Evolutionary conservation across 2,329 filamentous ascomycete genomes (phyloP).

Genomic region (Blastomyces parvus): DNA sequence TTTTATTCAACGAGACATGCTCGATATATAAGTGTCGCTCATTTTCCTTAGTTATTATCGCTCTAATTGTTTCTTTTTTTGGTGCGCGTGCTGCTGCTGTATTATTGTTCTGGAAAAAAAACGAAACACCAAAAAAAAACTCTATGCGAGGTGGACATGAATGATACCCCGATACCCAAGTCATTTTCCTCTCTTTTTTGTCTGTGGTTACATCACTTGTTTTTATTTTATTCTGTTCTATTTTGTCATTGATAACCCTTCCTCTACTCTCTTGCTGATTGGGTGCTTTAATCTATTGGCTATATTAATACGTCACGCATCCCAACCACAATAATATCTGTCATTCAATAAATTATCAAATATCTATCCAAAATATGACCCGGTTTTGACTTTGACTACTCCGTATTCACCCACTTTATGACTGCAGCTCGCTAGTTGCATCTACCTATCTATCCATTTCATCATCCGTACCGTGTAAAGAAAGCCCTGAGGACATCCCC

Average conservation of each 20-base stretch:
- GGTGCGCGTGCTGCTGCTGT: slow-evolving; percentile 3
- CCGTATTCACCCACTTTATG: too few relatives aligned
- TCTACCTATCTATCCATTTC: too few relatives aligned
- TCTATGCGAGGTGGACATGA: slow-evolving; percentile 16
- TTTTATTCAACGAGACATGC: neutral
- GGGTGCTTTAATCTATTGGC: neutral
- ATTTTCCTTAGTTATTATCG: neutral
- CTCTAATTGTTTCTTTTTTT: slow-evolving; percentile 4
- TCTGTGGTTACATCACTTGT: neutral
- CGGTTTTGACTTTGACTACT: too few relatives aligned
- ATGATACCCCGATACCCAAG: slow-evolving; percentile 19
- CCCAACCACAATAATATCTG: neutral
- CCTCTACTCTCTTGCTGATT: neutral
- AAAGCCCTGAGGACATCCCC: too few relatives aligned
- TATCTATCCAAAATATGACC: too few relatives aligned
- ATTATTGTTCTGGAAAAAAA: slow-evolving; percentile 16
- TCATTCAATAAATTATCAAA: too few relatives aligned
- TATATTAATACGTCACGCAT: neutral
- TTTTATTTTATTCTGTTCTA: neutral
- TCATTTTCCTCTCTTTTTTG: neutral
- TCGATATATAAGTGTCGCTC: slow-evolving; percentile 4
- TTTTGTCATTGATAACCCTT: neutral
- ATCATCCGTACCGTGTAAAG: too few relatives aligned
- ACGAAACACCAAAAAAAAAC: slow-evolving; percentile 11
- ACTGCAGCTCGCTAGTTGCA: too few relatives aligned